Conservation (phyloP, 2,329 filamentous ascomycete species). For the Pyricularia grisea region DNA sequence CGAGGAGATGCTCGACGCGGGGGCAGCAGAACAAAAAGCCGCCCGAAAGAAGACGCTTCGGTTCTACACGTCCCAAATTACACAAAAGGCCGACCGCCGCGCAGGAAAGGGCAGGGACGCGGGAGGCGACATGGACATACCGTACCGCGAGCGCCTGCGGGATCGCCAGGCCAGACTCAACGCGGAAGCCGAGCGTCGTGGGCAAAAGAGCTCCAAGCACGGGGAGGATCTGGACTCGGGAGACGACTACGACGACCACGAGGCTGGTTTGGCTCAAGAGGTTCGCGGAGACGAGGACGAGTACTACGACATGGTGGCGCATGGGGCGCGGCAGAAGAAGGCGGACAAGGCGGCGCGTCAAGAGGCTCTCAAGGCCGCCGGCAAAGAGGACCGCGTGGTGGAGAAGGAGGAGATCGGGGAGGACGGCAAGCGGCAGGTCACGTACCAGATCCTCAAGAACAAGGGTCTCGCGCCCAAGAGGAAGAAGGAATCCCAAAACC, state of each 20-base stretch:
- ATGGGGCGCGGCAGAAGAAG: constrained; percentile 59
- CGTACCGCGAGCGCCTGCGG: constrained; percentile 77
- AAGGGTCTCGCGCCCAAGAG: constrained; percentile 77
- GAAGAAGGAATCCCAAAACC: constrained; percentile 92
- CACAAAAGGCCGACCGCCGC: constrained; percentile 85
- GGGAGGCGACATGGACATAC: constrained; percentile 74
- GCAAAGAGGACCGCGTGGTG: constrained; percentile 53
- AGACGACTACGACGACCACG: constrained; percentile 54
- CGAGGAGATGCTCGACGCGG: constrained; percentile 67
- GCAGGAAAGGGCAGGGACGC: constrained; percentile 62
- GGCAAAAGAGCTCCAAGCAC: constrained; percentile 52
- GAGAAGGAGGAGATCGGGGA: constrained; percentile 61
- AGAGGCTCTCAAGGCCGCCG: constrained; percentile 49
- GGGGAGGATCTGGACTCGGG: constrained; percentile 56
- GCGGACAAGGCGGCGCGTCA: constrained; percentile 57
- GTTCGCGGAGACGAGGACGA: constrained; percentile 48
- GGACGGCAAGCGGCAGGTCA: constrained; percentile 88
- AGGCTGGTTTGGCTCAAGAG: constrained; percentile 31
- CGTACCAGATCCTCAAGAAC: constrained; percentile 93
- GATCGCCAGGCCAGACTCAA: constrained; percentile 83
- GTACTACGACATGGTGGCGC: constrained; percentile 85
- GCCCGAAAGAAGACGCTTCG: constrained; percentile 83
- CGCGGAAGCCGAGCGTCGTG: constrained; percentile 77
- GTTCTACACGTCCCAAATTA: constrained; percentile 97
- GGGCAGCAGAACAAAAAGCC: constrained; percentile 78